Evolutionary conservation across 768 basidiomycete species (phyloP), one percentile per base, ranked within the genome.

Genomic region (Xerocomus brunneocitrinus): DNA sequence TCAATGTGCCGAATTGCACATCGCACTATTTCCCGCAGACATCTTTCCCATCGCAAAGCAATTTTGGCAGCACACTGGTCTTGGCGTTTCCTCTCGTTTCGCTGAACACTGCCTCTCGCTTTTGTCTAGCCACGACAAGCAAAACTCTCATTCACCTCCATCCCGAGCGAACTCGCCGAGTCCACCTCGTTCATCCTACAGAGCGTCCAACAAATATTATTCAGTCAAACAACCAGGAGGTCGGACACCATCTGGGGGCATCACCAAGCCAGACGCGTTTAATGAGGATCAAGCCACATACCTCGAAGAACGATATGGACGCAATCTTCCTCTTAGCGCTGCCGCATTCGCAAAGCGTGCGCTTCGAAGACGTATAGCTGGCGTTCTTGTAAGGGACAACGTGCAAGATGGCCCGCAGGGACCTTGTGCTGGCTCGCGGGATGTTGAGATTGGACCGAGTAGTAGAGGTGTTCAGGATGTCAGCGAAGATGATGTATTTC

Each of bases 21-120:
- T 95, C 58, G 85, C 85, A 2, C 71, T 99, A 14, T 91, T 94
- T 66, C 83, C 85, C 6, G 67, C 73, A 3, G 77, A 81, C 4
- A 68, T 79, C 4, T 85, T 79, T 60, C 62, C 78, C 8, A 67
- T 86, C 7, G 92, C 91, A 8, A 95, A 90, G 66, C 79, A 92
- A 67, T 98, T 95, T 70, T 98, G 95, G 95, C 95, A 98, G 60
- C 95, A 98, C 67, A 84, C 88, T 0, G 95, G 95, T 0, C 73
- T 88, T 54, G 94, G 95, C 1, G 85, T 99, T 38, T 92, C 89
- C 3, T 93, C 90, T 55, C 84, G 95, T 7, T 72, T 88, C 19
- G 93, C 93, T 4, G 92, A 94, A 54, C 77, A 83, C 53, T 93
- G 89, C 64, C 75, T 98, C 40, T 75, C 83, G 28, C 73, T 91